Percentiles rank a stretch among this genome's conserved stretches.
These are phyloP conservation scores for Vitis hybrid DNA, from an alignment of 177 flowering plant species.

Conservation along the genomic window DNA sequence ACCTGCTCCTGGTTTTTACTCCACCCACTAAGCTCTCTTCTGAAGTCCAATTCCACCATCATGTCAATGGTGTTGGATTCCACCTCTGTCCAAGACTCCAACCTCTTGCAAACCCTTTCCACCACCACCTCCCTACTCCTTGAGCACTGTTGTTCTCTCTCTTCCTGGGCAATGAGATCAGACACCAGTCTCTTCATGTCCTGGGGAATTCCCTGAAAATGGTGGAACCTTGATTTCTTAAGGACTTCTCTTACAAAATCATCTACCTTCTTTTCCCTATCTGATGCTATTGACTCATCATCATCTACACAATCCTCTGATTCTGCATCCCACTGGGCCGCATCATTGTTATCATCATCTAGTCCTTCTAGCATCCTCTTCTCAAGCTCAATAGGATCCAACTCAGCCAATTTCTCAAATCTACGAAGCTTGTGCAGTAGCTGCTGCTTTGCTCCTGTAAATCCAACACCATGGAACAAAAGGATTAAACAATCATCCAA, in stretches of 20 bases:
- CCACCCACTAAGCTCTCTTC: constrained; percentile 50
- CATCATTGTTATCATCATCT: constrained; percentile 14
- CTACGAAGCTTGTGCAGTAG: constrained; percentile 63
- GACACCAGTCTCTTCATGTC: constrained; percentile 55
- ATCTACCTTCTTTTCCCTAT: constrained; percentile 15
- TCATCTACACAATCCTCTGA: constrained; percentile 4
- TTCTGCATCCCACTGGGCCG: constrained; percentile 12
- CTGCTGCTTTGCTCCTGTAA: constrained; percentile 65
- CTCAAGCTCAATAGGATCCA: constrained; percentile 81
- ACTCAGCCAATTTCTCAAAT: constrained; percentile 66
- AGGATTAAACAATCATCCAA: background rate
- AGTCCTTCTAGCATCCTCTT: constrained; percentile 45
- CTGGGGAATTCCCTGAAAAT: constrained; percentile 21
- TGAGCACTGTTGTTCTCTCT: constrained; percentile 3
- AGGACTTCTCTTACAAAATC: constrained; percentile 24
- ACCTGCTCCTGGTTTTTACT: constrained; percentile 35
- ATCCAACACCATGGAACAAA: constrained; percentile 5
- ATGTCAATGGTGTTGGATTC: constrained; percentile 73
- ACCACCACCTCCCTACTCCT: constrained; percentile 23
- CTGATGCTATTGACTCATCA: constrained; percentile 9
- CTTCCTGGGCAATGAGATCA: constrained; percentile 59
- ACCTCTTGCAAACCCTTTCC: constrained; percentile 46
- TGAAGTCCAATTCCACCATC: constrained; percentile 84
- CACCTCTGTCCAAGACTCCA: constrained; percentile 67
- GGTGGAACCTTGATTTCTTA: constrained; percentile 15